These are phyloP conservation scores for Hylodesmum podocarpum DNA, from an alignment of 306 rosid species.

Conservation along the genomic window DNA sequence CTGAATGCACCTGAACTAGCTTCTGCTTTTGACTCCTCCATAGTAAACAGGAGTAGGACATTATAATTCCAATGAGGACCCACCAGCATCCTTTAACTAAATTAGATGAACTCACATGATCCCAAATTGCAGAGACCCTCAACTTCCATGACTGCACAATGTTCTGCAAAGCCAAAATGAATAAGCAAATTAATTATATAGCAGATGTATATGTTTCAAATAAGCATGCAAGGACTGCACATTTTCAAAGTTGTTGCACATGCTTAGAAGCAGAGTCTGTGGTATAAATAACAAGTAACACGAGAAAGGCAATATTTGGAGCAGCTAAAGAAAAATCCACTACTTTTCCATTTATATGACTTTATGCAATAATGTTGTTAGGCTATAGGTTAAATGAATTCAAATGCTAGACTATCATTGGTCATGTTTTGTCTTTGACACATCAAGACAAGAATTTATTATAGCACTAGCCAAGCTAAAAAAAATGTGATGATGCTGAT, in stretches of 20 bases:
- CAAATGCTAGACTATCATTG: neutral
- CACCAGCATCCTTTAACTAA: slow-evolving; percentile 52
- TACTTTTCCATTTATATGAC: neutral
- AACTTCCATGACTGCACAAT: slow-evolving; percentile 36
- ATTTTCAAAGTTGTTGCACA: slow-evolving; percentile 16
- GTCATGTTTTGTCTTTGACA: neutral
- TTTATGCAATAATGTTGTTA: neutral
- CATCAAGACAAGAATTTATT: slow-evolving; percentile 19
- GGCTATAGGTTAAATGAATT: slow-evolving; percentile 5
- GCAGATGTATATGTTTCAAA: slow-evolving; percentile 23
- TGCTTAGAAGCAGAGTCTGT: neutral
- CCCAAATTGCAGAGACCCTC: slow-evolving; percentile 32
- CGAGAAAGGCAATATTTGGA: neutral
- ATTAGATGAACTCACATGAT: slow-evolving; percentile 31
- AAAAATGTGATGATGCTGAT: neutral
- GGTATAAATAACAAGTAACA: slow-evolving; percentile 6
- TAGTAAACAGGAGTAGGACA: slow-evolving; percentile 45
- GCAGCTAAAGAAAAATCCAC: slow-evolving; percentile 11
- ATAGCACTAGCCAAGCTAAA: neutral
- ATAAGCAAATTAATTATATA: slow-evolving; percentile 15
- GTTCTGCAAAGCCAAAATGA: slow-evolving; percentile 43
- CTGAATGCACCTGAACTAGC: slow-evolving; percentile 36
- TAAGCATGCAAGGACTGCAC: slow-evolving; percentile 16
- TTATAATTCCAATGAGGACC: slow-evolving; percentile 51
- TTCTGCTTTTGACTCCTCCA: slow-evolving; percentile 46